These are phyloP conservation scores for Platanthera guangdongensis DNA, from an alignment of 106 monocot species.

Conservation along the genomic window DNA sequence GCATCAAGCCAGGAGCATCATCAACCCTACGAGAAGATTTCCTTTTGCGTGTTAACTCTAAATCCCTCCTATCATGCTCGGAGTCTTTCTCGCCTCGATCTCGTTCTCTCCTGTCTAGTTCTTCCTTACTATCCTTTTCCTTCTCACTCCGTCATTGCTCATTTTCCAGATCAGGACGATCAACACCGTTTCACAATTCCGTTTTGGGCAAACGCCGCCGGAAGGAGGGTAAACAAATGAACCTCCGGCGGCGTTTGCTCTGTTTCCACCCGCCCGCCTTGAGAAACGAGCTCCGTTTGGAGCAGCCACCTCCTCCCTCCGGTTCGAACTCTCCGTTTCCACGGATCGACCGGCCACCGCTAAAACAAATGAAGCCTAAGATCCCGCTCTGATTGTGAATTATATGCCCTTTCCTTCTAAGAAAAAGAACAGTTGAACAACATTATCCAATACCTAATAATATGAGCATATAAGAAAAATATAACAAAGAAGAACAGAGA, in stretches of 20 bases:
- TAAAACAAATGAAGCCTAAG: too few species aligned
- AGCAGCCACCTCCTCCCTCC: too few species aligned
- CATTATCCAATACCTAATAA: background rate
- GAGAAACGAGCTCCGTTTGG: too few species aligned
- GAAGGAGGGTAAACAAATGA: too few species aligned
- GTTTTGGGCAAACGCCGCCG: too few species aligned
- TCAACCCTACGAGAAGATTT: constrained; percentile 56
- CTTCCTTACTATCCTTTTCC: constrained; percentile 78
- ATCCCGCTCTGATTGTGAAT: constrained; percentile 44
- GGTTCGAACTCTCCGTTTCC: too few species aligned
- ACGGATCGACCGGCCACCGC: too few species aligned
- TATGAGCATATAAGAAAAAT: constrained; percentile 2
- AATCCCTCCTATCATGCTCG: constrained; percentile 60
- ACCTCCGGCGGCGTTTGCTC: too few species aligned
- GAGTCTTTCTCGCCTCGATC: constrained; percentile 65
- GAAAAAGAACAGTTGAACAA: background rate
- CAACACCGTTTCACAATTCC: too few species aligned
- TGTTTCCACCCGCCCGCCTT: too few species aligned
- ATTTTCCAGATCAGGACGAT: constrained; percentile 68
- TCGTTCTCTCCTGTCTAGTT: constrained; percentile 49
- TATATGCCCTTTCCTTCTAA: constrained; percentile 66
- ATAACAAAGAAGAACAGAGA: background rate
- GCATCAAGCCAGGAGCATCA: constrained; percentile 30
- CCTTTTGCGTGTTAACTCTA: constrained; percentile 29
- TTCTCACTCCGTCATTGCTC: constrained; percentile 63